Evolutionary conservation across 208 protist genomes (phyloP), one percentile per base, ranked within the genome.

Genomic region (Leishmania gerbilli): DNA sequence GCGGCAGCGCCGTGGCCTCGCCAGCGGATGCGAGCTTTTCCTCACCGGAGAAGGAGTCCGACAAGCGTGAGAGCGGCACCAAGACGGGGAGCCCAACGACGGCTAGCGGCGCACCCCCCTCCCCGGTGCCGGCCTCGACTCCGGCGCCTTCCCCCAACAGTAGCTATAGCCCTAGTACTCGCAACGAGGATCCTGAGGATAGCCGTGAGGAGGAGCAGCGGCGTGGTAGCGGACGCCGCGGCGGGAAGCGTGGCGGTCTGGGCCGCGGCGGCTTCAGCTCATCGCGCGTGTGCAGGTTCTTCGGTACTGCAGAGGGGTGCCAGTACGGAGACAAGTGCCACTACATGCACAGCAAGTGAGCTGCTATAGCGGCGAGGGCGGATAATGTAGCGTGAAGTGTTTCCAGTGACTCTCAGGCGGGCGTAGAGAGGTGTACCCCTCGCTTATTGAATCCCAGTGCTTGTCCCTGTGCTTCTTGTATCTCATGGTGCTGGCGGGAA

Each of bases 311-410:
- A 31, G 88, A 86, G 13, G 88, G 88, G 31, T 91, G 88, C 69
- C 83, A 85, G 81, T 89, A 80, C 80, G 88, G 88, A 6, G 82
- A 82, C 62, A 85, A 86, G 75, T 91, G 88, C 76, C 86, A 83
- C 72, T 89, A 84, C 64, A 13, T 79, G 17, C 88, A 91, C 77
- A 75, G 47, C 71, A 85, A 81, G 80, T 88, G 83, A 67, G 13
- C 37, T 64, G 6, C 11, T 1, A 17, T 51, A n/a, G 31, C 17
- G 21, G 42, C 19, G 51, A 24, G 42, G 9, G 8, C 65, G 47
- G 8, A 62, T 34, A 55, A 34, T 67, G 71, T 11, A 7, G 40
- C 49, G 56, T 8, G 40, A 49, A 24, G 64, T 27, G 45, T 17
- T 74, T 53, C 45, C 27, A 74, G 45, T 19, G 42, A 53, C 42